Conservation (phyloP, 73 alveolate species). For the Tetrahymena malaccensis region DNA sequence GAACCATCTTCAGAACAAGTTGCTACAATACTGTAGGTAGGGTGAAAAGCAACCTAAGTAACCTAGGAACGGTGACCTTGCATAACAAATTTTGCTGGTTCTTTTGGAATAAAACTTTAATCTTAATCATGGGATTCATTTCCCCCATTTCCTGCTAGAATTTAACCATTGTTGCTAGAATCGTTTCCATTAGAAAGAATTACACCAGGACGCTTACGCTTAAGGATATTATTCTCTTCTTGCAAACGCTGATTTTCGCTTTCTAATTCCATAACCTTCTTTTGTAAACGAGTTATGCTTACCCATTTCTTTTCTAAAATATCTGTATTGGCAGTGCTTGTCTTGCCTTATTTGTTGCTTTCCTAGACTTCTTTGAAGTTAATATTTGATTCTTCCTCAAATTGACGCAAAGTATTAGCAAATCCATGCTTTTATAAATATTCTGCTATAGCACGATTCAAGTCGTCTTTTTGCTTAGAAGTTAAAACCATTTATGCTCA, state of each 20-base stretch:
- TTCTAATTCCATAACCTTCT: constrained; percentile 68
- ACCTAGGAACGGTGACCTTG: constrained; percentile 77
- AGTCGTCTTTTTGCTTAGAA: constrained; percentile 24
- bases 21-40: constrained; percentile 56
- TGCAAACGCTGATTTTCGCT: constrained; percentile 54
- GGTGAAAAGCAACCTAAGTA: constrained; percentile 66
- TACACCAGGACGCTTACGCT: not conserved
- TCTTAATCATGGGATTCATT: constrained; percentile 9
- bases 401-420: constrained; percentile 1
- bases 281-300: constrained; percentile 67
- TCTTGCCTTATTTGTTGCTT: not conserved
- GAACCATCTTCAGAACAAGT: constrained; percentile 79
- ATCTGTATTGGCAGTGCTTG: constrained; percentile 7
- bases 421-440: constrained; percentile 14
- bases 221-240: constrained; percentile 21
- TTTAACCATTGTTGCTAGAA: constrained; percentile 6
- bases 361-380: constrained; percentile 14
- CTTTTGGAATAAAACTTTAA: not conserved
- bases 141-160: constrained; percentile 23
- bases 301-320: constrained; percentile 85
- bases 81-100: constrained; percentile 56
- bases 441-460: constrained; percentile 31
- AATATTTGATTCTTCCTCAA: constrained; percentile 13
- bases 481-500: constrained; percentile 30
- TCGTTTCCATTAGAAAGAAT: not conserved